Percentiles rank a stretch among this genome's conserved stretches.
These are phyloP conservation scores for Maudiozyma barnettii DNA, from an alignment of 805 yeast genomes.

Conservation along the genomic window DNA sequence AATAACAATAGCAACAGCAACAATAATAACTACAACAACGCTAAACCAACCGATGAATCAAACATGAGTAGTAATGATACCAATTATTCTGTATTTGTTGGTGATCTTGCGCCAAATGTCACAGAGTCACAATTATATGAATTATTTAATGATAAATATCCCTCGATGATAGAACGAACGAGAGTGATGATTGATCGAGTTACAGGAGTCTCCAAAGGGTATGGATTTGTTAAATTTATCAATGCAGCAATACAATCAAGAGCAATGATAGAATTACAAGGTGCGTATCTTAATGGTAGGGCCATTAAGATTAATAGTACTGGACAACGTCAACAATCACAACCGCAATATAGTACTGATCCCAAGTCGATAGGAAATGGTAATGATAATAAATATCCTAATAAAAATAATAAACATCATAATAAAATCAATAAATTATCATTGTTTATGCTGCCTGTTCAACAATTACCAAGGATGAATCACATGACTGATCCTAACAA, in stretches of 20 bases:
- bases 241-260: constrained; percentile 58
- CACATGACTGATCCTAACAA: constrained; percentile 74
- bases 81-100: constrained; percentile 72
- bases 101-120: constrained; percentile 69
- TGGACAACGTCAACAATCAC: background rate
- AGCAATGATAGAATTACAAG: constrained; percentile 76
- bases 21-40: background rate
- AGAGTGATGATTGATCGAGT: constrained; percentile 68
- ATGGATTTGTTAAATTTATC: constrained; percentile 78
- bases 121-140: constrained; percentile 57
- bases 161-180: constrained; percentile 58
- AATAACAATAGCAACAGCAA: too few species aligned
- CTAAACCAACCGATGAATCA: background rate
- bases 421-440: background rate
- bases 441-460: constrained; percentile 27
- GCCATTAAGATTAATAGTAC: constrained; percentile 73
- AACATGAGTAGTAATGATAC: background rate
- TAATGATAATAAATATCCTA: too few species aligned
- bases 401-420: background rate
- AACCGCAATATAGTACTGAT: background rate
- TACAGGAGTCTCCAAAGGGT: constrained; percentile 69
- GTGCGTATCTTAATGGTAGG: constrained; percentile 57
- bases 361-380: background rate
- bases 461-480: constrained; percentile 45
- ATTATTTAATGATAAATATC: constrained; percentile 56